These are phyloP conservation scores for Acanthamoeba lenticulata DNA, from an alignment of 208 protist genomes.

Conservation along the genomic window DNA sequence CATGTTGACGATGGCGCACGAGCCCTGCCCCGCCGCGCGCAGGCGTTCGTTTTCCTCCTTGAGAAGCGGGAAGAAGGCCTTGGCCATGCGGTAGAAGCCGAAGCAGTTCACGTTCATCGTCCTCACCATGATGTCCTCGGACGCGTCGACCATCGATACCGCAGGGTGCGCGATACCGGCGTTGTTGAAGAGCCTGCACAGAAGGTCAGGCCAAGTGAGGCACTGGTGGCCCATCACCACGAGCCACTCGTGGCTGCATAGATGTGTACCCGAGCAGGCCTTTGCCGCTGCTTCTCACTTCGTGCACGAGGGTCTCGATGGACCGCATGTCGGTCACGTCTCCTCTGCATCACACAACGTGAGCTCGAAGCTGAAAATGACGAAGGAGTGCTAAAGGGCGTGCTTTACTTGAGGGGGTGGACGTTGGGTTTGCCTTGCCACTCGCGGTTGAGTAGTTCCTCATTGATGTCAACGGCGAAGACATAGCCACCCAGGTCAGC, in stretches of 20 bases:
- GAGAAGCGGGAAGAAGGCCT: neutral
- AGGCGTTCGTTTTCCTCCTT: neutral
- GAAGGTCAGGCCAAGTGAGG: neutral
- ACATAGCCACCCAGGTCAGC: neutral
- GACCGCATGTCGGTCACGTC: neutral
- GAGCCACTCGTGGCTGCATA: neutral
- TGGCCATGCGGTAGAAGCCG: neutral
- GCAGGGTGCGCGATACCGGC: neutral
- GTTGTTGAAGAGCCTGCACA: constrained; percentile 7
- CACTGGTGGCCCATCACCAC: neutral
- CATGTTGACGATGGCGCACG: constrained; percentile 40
- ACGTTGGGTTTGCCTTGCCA: neutral
- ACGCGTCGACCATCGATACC: neutral
- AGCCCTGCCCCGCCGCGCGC: neutral
- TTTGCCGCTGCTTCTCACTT: neutral
- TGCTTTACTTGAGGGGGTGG: neutral
- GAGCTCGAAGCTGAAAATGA: neutral
- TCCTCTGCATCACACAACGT: neutral
- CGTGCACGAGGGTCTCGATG: neutral
- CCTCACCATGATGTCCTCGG: neutral
- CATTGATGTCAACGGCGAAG: constrained; percentile 4
- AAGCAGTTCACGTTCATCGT: constrained; percentile 35
- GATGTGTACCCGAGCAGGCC: neutral
- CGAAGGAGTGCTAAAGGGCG: neutral
- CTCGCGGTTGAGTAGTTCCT: neutral